These are phyloP conservation scores for Coprinopsis strossmayeri DNA, from an alignment of 768 basidiomycete species.

Conservation along the genomic window DNA sequence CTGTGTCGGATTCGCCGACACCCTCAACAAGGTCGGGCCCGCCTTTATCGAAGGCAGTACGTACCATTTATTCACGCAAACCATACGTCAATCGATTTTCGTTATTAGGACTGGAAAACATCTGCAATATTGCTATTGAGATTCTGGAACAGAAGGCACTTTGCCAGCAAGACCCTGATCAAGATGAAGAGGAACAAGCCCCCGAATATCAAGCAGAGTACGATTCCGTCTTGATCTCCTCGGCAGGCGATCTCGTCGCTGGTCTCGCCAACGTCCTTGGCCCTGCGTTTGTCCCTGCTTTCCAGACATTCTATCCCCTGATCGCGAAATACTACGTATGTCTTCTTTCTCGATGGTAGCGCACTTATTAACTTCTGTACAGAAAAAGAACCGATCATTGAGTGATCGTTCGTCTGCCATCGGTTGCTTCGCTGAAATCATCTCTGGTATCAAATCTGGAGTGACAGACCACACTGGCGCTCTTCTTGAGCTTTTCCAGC, in stretches of 20 bases:
- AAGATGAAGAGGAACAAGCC: constrained; percentile 80
- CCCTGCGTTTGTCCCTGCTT: constrained; percentile 73
- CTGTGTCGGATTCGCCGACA: constrained; percentile 86
- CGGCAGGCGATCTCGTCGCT: constrained; percentile 91
- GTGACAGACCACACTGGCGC: constrained; percentile 81
- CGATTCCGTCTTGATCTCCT: constrained; percentile 90
- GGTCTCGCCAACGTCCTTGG: constrained; percentile 84
- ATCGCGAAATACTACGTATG: constrained; percentile 90
- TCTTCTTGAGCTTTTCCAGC: constrained; percentile 79
- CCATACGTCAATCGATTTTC: not conserved
- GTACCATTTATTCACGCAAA: too few species aligned
- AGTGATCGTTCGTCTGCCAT: constrained; percentile 92
- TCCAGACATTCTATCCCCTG: constrained; percentile 81
- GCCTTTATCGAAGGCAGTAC: constrained; percentile 73
- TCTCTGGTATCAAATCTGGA: constrained; percentile 81
- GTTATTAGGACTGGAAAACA: constrained; percentile 56
- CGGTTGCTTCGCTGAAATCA: constrained; percentile 92
- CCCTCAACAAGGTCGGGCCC: constrained; percentile 87
- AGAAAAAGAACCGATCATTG: constrained; percentile 83
- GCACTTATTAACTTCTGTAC: constrained; percentile 6
- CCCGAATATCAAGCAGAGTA: constrained; percentile 92
- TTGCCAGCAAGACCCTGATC: constrained; percentile 95
- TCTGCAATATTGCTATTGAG: constrained; percentile 77
- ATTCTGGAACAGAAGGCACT: constrained; percentile 92
- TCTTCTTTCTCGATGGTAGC: constrained; percentile 22